Conservation (phyloP, 169 alveolate genomes). For the Cryptosporidium baileyi region DNA sequence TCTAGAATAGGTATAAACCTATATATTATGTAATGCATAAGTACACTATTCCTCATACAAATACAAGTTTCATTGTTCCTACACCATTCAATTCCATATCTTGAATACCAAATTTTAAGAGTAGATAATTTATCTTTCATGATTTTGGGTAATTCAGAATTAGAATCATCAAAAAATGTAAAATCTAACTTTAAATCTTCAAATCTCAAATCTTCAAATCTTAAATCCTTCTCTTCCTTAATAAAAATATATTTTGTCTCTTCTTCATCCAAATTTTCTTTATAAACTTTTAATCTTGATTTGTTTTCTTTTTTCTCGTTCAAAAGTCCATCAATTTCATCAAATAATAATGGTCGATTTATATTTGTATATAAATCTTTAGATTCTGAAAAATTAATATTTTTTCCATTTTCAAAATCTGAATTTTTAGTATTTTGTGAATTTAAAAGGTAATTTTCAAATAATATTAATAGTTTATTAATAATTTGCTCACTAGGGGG, state of each 20-base stretch:
- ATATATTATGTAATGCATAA: conserved; percentile 25
- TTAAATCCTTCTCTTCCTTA: background rate
- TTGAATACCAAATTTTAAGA: conserved; percentile 35
- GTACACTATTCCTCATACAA: conserved; percentile 37
- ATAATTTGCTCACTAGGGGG: conserved; percentile 10
- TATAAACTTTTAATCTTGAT: background rate
- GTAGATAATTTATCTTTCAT: conserved; percentile 11
- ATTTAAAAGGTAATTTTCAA: conserved; percentile 8
- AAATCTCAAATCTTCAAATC: background rate
- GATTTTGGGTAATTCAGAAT: conserved; percentile 1
- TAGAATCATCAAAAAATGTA: background rate
- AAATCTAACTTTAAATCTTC: background rate
- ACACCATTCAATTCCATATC: conserved; percentile 55
- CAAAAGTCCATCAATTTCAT: conserved; percentile 12
- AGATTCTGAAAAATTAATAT: background rate
- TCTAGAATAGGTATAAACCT: conserved; percentile 26
- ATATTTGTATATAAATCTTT: background rate
- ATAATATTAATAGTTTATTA: background rate
- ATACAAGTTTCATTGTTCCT: conserved; percentile 42
- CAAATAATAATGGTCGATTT: background rate
- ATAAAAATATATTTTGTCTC: background rate
- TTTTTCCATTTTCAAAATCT: background rate
- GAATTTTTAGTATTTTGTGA: background rate
- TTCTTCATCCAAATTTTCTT: too few species aligned
- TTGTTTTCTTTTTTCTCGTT: background rate